A percentile compares a stretch with the other conserved stretches of the same genome.
Conservation (phyloP, 805 yeast species). For the Lipomyces sp. region DNA sequence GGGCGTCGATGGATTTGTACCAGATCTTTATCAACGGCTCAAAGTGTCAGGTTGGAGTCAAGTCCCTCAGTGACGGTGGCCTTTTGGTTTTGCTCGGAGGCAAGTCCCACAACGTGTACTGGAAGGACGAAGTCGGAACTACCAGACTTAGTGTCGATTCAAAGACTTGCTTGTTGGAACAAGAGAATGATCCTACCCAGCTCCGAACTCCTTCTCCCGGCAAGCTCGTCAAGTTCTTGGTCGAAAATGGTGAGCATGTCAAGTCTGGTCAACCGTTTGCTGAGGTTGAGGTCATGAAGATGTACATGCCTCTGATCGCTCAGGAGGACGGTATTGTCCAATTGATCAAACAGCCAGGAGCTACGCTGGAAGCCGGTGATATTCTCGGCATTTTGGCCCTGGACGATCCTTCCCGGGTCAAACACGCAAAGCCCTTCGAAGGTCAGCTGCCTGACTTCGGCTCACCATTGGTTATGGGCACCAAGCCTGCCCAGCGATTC, state of each 20-base stretch:
- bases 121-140: conserved; percentile 97
- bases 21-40: conserved; percentile 93
- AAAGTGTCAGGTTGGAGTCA: conserved; percentile 82
- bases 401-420: conserved; percentile 96
- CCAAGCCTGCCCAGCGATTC: conserved; percentile 80
- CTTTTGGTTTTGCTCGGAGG: conserved; percentile 86
- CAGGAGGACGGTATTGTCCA: conserved; percentile 93
- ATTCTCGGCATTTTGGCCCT: conserved; percentile 91
- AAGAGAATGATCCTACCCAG: conserved; percentile 98
- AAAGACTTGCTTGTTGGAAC: conserved; percentile 91
- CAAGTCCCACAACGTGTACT: conserved; percentile 90
- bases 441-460: conserved; percentile 93
- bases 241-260: conserved; percentile 94
- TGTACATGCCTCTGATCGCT: conserved; percentile 97
- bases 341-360: conserved; percentile 95
- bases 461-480: conserved; percentile 78
- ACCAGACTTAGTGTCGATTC: conserved; percentile 94
- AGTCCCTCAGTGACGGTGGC: conserved; percentile 94
- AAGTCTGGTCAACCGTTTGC: conserved; percentile 92
- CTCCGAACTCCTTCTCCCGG: conserved; percentile 99
- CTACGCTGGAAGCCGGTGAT: conserved; percentile 96
- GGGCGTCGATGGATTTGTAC: conserved; percentile 82
- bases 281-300: conserved; percentile 99
- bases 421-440: conserved; percentile 93
- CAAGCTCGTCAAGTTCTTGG: conserved; percentile 88